Base-by-base conservation (phyloP, 1,139 yeast genomes). In the Kazachstania sp. region DNA sequence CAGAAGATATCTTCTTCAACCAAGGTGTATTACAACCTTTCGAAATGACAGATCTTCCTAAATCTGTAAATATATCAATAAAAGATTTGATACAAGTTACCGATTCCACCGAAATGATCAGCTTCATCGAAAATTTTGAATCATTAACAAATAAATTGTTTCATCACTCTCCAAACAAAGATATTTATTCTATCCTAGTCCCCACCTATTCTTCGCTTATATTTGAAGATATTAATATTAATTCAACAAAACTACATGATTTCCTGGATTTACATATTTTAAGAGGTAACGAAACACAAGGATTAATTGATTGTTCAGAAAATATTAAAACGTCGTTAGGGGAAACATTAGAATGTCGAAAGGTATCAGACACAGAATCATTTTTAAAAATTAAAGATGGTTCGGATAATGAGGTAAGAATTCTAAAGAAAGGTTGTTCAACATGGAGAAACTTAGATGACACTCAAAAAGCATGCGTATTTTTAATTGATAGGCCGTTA, bases 21-120 rank as follows among this genome's bases (percentile, higher is more conserved):
- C 83, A 84, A 59, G 98, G 97, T 0, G 96, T 90, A 0, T 77
- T 86, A 2, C 97, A 88, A 61, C 79, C 90, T 1, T 69, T 85
- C 6, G 68, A 73, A 41, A 65, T 73, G 11, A 71, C 86, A 0
- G 60, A 78, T 1, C 66, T 87, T 9, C 95, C 97, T 0, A 64
- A 67, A 0, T 64, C 69, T 31, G 66, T 90, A 31, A 64, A 70
- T 9, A 74, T 92, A 3, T 65, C 81, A 0, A 67, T 86, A 16
- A 47, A 54, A 1, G 83, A 86, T 47, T 70, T 92, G 45, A 68
- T 90, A 1, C 64, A 64, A 3, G 74, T 80, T 3, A 71, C 79
- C 3, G 78, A 71, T 18, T 67, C 70, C 29, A 62, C 61, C 0
- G 58, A 64, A 6, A 78, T 87, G 54, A 46, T 78, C 23, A 71